Evolutionary conservation across 1,284 basidiomycete species (phyloP), one percentile per base, ranked within the genome.

Genomic region (Trichosporon sp.): DNA sequence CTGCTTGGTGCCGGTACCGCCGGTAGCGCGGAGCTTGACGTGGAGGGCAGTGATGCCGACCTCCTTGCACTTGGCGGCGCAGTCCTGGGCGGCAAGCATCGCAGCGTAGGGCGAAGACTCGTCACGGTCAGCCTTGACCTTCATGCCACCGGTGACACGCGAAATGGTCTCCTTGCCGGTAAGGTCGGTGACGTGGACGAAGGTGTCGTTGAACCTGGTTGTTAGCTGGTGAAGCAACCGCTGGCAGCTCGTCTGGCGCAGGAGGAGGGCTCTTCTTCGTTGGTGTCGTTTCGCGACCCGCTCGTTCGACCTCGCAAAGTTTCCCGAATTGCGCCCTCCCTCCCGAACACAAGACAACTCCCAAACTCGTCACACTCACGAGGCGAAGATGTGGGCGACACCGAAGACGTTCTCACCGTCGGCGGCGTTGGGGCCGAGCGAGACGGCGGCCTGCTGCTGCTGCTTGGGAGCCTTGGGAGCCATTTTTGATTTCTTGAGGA

Each of bases 121-220:
- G 85, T 99, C 95, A 84, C 96, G 92, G 84, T 99, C 95, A 44
- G 95, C 96, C 86, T 99, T 99, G 85, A 99, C 95, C 86, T 99
- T 99, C 96, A 99, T 99, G 71, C 95, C 95, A 90, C 94, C 95
- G 72, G 95, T 99, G 71, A 98, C 93, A 81, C 95, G 93, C 76
- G 91, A 90, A 84, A 99, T 92, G 79, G 95, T 99, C 86, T 99
- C 95, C 86, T 92, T 95, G 78, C 95, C 96, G 49, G 95, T 94
- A 68, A 98, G 85, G 91, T 99, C 96, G 81, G 95, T 99, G 76
- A 99, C 86, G 82, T 99, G 96, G 73, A 99, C 95, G 83, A 99
- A 99, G 71, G 96, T 99, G 82, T 99, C 95, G 85, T 99, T 99
- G 89, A 99, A 99, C 56, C 80, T 81, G 69, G 10, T 27, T 54